Base-by-base conservation (phyloP, 371 early-diverging fungal genomes). In the Choanephora cucurbitarum region DNA sequence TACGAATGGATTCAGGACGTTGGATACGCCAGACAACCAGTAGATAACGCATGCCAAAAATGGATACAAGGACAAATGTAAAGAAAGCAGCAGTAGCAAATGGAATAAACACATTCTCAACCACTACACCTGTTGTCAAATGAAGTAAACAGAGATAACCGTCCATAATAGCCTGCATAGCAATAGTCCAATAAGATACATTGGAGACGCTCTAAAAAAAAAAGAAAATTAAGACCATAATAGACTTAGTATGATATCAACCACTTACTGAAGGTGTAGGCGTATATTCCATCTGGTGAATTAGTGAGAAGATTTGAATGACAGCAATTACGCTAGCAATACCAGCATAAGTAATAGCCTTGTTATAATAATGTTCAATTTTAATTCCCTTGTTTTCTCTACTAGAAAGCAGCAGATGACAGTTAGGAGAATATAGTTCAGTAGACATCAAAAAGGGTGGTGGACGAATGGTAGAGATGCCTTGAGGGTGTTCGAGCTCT, bases 31-130 rank as follows among this genome's bases (percentile, higher is more conserved):
- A 82, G 7, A 91, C 84, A 2, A 83, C 81, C n/a, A 85, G 62
- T 41, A 91, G 67, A 57, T 91, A 91, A 0, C 89, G 81, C 82
- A 91, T 83, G 15, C 85, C 86, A 63, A 86, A 86, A 13, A 87
- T 78, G 2, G 89, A 82, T 7, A 88, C 83, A 49, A 90, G 55
- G n/a, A 84, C 66, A 66, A 89, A 89, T 5, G 81, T 83, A 50
- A 90, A 83, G 56, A 91, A 87, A 3, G 87, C 79, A 0, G 85
- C 83, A 1, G 85, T 79, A 14, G 81, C 81, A 63, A 89, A 86
- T 19, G 86, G 81, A 14, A 86, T 66, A 57, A 86, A 88, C 1
- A 88, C 63, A 19, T 63, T 65, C 22, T 81, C 86, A 17, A 78
- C 53, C 2, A 84, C 74, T n/a, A 83, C 73, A 8, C 84, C 86